phyloP scores from a whole-genome alignment of 2,329 filamentous ascomycete species.

The Hymenotorrendiella dingleyae region DNA sequence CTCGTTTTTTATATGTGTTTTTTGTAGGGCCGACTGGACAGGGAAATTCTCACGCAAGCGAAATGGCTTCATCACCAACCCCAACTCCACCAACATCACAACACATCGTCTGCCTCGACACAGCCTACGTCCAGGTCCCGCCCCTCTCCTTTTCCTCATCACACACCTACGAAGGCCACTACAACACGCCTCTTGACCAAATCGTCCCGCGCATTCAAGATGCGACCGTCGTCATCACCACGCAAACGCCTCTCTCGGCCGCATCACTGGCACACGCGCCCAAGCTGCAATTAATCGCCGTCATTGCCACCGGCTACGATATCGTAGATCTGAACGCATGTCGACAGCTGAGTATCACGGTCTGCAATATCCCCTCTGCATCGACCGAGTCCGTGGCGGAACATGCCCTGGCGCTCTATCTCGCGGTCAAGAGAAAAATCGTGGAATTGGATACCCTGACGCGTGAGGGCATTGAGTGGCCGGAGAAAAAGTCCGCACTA shows the following conservation, averaged over 20 bases:
- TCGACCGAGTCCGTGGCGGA: slow-evolving; percentile 33
- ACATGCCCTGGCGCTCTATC: slow-evolving; percentile 26
- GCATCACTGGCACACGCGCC: slow-evolving; percentile 27
- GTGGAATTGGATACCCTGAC: slow-evolving; percentile 28
- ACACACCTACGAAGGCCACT: not conserved
- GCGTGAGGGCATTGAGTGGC: slow-evolving; percentile 23
- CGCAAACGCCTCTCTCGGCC: slow-evolving; percentile 29
- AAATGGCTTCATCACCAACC: not conserved
- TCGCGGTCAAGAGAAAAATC: slow-evolving; percentile 34
- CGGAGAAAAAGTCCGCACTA: slow-evolving; percentile 22
- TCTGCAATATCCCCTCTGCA: slow-evolving; percentile 34
- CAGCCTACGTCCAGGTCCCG: not conserved
- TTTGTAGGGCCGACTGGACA: too few species aligned
- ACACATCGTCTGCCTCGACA: not conserved
- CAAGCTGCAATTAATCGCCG: slow-evolving; percentile 30
- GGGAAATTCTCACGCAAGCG: not conserved
- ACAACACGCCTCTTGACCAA: not conserved
- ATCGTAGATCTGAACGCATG: slow-evolving; percentile 34
- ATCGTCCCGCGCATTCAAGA: not conserved
- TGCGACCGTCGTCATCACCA: slow-evolving; percentile 32
- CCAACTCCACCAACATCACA: not conserved
- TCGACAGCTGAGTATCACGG: slow-evolving; percentile 28
- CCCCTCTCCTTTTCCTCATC: not conserved
- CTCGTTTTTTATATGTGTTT: too few species aligned
- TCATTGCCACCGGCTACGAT: slow-evolving; percentile 35